phyloP scores from a whole-genome alignment of 2,329 filamentous ascomycete genomes.

The Juglanconis juglandina region DNA sequence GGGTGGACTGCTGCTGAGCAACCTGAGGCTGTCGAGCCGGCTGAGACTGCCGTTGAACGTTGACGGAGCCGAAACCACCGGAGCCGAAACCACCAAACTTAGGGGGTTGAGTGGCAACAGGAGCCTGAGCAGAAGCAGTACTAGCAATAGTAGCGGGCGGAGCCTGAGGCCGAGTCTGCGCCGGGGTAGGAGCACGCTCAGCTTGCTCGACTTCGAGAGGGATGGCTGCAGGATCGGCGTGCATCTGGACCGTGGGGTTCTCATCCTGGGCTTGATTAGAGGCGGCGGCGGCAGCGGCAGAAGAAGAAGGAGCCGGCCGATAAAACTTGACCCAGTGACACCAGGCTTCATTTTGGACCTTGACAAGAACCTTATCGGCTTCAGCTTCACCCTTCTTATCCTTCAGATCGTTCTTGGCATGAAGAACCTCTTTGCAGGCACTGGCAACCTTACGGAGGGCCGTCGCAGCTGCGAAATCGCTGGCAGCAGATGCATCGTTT shows the following conservation, averaged over 20 bases:
- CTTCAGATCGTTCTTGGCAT: background rate
- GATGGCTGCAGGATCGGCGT: background rate
- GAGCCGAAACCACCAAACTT: background rate
- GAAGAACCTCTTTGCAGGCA: background rate
- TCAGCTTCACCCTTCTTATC: background rate
- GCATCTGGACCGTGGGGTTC: background rate
- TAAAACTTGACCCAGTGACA: background rate
- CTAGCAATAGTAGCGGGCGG: no score
- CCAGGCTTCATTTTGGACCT: background rate
- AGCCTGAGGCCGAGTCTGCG: background rate
- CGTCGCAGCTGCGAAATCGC: background rate
- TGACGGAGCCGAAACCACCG: background rate
- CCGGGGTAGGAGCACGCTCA: background rate
- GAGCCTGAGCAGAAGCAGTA: background rate
- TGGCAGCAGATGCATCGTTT: background rate
- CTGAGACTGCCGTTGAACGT: background rate
- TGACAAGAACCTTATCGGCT: background rate
- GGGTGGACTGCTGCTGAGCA: background rate
- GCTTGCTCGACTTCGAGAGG: background rate
- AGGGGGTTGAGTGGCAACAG: background rate
- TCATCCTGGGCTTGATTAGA: background rate
- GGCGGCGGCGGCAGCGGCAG: background rate
- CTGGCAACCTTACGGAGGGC: background rate
- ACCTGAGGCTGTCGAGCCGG: no score
- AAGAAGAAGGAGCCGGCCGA: background rate